phyloP scores from a whole-genome alignment of 371 early-diverging fungal genomes.

The Mortierella sp. region DNA sequence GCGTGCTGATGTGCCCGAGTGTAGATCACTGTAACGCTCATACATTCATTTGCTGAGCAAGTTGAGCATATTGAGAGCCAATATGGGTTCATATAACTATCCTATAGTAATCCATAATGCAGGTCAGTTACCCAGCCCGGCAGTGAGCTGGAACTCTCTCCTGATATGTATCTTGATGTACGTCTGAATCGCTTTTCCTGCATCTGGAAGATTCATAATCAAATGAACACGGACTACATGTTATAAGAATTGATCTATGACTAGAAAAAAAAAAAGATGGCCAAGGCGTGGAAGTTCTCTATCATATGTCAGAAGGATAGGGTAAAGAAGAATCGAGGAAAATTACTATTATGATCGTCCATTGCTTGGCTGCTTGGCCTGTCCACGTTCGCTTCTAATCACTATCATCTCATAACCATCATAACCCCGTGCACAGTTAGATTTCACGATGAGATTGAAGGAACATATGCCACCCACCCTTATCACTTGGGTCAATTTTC shows the following conservation, averaged over 20 bases:
- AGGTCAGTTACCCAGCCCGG: not conserved
- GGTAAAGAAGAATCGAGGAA: constrained; percentile 1
- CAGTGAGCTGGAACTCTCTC: not conserved
- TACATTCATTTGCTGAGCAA: not conserved
- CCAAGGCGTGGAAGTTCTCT: not conserved
- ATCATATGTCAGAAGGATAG: not conserved
- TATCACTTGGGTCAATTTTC: not conserved
- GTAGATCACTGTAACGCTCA: not conserved
- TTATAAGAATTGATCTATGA: too few relatives aligned
- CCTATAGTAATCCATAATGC: not conserved
- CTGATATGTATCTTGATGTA: not conserved
- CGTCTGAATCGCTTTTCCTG: too few relatives aligned
- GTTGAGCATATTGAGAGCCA: constrained; percentile 6
- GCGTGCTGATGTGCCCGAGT: not conserved
- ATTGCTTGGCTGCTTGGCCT: not conserved
- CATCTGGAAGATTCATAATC: too few relatives aligned
- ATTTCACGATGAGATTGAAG: not conserved
- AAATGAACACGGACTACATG: too few relatives aligned
- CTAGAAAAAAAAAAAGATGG: not conserved
- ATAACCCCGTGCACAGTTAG: not conserved
- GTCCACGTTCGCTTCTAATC: not conserved
- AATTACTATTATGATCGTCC: not conserved
- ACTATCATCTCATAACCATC: not conserved
- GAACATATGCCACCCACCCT: not conserved
- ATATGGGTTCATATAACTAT: not conserved